Evolutionary conservation across 306 rosid species (phyloP).

Genomic region (Hylodesmum podocarpum): DNA sequence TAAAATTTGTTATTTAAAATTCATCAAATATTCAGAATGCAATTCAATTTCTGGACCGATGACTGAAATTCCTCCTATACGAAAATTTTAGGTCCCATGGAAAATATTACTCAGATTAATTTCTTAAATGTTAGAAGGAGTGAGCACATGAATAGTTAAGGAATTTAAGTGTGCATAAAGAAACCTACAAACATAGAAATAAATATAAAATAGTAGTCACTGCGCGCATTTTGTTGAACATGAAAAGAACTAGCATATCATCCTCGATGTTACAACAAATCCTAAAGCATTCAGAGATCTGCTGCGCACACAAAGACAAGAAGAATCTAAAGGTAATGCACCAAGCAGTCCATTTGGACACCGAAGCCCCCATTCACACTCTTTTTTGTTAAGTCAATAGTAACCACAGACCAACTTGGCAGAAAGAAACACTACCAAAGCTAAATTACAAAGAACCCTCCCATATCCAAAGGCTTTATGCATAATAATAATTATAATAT

Average conservation of each 20-base stretch:
- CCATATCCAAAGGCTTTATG: conserved; percentile 15
- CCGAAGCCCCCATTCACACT: conserved; percentile 57
- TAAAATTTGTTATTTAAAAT: background rate
- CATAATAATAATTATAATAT: conserved; percentile 18
- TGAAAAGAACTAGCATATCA: conserved; percentile 44
- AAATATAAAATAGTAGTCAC: conserved; percentile 15
- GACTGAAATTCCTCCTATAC: background rate
- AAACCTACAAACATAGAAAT: conserved; percentile 12
- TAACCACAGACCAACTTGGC: conserved; percentile 25
- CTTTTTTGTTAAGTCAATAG: conserved; percentile 35
- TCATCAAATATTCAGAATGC: background rate
- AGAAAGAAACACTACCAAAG: conserved; percentile 15
- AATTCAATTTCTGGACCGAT: background rate
- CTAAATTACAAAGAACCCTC: conserved; percentile 15
- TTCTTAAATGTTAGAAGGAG: background rate
- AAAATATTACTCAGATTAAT: background rate
- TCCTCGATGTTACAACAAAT: conserved; percentile 63
- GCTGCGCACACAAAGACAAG: conserved; percentile 41
- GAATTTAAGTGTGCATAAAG: background rate
- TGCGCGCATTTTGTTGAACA: conserved; percentile 20
- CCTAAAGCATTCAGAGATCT: conserved; percentile 40
- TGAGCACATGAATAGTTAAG: background rate
- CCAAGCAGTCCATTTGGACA: conserved; percentile 55
- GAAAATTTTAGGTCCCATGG: background rate
- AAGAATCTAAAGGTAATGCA: conserved; percentile 31